Base-by-base conservation (phyloP, 371 early-diverging fungal genomes). In the Mucor irregularis region DNA sequence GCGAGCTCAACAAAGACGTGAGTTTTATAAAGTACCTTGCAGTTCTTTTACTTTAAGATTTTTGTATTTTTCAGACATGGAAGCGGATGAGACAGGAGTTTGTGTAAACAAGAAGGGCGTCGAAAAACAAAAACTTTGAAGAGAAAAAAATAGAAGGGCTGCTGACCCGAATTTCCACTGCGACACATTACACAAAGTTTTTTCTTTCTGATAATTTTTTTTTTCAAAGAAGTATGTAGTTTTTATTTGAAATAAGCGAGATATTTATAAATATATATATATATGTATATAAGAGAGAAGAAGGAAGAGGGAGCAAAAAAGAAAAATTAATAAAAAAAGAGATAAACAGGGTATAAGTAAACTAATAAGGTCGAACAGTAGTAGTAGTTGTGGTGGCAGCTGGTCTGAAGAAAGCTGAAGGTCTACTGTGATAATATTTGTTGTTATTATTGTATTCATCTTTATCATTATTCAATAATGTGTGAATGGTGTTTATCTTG, bases 41-140 rank as follows among this genome's bases (percentile, higher is more conserved):
- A 85, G 76, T 50, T 87, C 85, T 40, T 78, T 76, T 1, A 85
- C 85, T 68, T 85, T 87, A 25, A 85, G 68, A 19, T 69, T 71
- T 46, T 73, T 73, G 51, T 79, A 79, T 55, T 79, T 73, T 48
- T 79, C 76, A 43, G 80, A 56, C 62, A 61, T 60, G n/a, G n/a
- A n/a, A n/a, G n/a, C n/a, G n/a, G n/a, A n/a, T n/a, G n/a, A n/a
- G n/a, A n/a, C n/a, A n/a, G n/a, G n/a, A n/a, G n/a, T n/a, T n/a
- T n/a, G n/a, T n/a, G n/a, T n/a, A n/a, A n/a, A n/a, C n/a, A n/a
- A n/a, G n/a, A n/a, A n/a, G n/a, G n/a, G n/a, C n/a, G n/a, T n/a
- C n/a, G n/a, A n/a, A n/a, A n/a, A n/a, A n/a, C n/a, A n/a, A n/a
- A n/a, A n/a, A n/a, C n/a, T n/a, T n/a, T n/a, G n/a, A n/a, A n/a